Conservation (phyloP, 2,329 filamentous ascomycete species). For the Microcyclosporella mali region DNA sequence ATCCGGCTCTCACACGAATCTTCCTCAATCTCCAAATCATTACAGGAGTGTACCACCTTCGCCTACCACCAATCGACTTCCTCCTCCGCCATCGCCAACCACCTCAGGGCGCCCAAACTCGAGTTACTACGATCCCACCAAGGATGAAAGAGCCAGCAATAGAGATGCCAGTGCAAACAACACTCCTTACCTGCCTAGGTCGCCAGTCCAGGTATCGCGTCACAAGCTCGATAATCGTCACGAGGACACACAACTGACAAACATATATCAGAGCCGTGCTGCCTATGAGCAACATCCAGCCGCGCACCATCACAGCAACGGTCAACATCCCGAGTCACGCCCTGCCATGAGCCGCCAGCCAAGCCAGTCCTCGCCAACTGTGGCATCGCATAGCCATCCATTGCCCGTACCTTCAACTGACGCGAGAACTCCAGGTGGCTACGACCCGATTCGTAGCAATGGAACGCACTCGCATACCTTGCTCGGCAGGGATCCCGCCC, state of each 20-base stretch:
- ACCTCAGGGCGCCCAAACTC: constrained; percentile 32
- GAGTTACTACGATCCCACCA: constrained; percentile 47
- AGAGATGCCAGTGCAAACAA: constrained; percentile 24
- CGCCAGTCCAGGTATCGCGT: constrained; percentile 25
- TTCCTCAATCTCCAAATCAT: constrained; percentile 25
- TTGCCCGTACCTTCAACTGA: constrained; percentile 25
- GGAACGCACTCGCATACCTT: constrained; percentile 27
- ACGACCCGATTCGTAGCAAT: constrained; percentile 25
- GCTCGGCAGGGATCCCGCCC: no score
- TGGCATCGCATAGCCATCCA: constrained; percentile 25
- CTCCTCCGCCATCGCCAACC: constrained; percentile 24
- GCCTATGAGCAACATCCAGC: constrained; percentile 17
- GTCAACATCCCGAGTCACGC: constrained; percentile 16
- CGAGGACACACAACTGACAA: neutral
- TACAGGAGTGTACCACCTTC: constrained; percentile 31
- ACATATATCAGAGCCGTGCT: constrained; percentile 16
- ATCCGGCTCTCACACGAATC: constrained; percentile 23
- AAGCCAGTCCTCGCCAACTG: constrained; percentile 23
- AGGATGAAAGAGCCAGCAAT: constrained; percentile 40
- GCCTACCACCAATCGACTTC: constrained; percentile 34
- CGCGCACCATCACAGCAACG: constrained; percentile 21
- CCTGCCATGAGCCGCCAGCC: constrained; percentile 17
- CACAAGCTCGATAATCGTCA: neutral
- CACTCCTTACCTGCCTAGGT: constrained; percentile 34
- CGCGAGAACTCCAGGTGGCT: constrained; percentile 33